Conservation (phyloP, 345 rosid genomes). For the Aquilaria yunnanensis region DNA sequence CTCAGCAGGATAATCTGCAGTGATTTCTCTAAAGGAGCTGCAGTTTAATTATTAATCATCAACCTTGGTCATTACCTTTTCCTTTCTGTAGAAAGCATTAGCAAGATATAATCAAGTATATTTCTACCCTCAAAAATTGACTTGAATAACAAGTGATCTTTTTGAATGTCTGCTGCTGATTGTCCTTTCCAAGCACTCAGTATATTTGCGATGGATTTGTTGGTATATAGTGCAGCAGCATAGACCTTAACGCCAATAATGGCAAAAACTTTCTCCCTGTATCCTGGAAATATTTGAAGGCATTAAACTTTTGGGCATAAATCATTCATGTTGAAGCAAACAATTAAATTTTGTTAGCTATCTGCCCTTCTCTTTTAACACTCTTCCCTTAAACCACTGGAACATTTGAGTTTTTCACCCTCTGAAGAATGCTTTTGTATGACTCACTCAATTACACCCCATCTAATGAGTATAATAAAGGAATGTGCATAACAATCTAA, state of each 20-base stretch:
- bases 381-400: no score
- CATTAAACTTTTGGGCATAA: neutral
- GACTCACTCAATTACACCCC: no score
- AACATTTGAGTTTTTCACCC: no score
- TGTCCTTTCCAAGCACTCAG: slow-evolving; percentile 53
- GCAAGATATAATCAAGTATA: neutral
- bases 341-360: no score
- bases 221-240: slow-evolving; percentile 67
- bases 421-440: no score
- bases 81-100: neutral
- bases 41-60: slow-evolving; percentile 10
- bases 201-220: slow-evolving; percentile 36
- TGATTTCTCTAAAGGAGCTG: slow-evolving; percentile 67
- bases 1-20: slow-evolving; percentile 81
- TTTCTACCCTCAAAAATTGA: slow-evolving; percentile 52
- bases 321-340: slow-evolving; percentile 1
- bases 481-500: no score
- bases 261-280: slow-evolving; percentile 84
- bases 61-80: slow-evolving; percentile 2
- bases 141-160: slow-evolving; percentile 41
- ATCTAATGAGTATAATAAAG: no score
- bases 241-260: slow-evolving; percentile 82
- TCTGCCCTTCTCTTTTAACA: no score
- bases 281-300: slow-evolving; percentile 43
- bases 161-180: slow-evolving; percentile 43